Percentiles rank a stretch among this genome's conserved stretches.
Conservation (phyloP, 2,329 filamentous ascomycete genomes). For the Arthrobotrys conoides region DNA sequence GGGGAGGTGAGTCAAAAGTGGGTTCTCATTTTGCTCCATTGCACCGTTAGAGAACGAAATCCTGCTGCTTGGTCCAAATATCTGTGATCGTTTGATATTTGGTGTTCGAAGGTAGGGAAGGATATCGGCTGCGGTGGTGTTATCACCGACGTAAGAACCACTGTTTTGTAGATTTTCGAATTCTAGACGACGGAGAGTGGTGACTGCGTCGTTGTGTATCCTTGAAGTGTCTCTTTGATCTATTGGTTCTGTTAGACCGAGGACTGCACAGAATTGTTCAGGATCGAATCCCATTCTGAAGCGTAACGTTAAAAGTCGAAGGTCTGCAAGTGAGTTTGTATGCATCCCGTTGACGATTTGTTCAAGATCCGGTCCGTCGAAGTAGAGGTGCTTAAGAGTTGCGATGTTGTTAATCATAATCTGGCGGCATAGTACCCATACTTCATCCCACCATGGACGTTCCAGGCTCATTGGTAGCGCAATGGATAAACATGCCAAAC, state of each 20-base stretch:
- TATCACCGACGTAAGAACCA: background rate
- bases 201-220: background rate
- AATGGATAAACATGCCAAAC: conserved; percentile 46
- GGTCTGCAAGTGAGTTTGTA: background rate
- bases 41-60: background rate
- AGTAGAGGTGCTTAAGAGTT: conserved; percentile 39
- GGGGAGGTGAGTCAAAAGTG: conserved; percentile 5
- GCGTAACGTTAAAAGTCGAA: conserved; percentile 29
- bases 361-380: conserved; percentile 46
- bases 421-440: conserved; percentile 35
- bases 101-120: conserved; percentile 29
- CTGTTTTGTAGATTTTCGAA: conserved; percentile 3
- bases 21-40: background rate
- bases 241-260: background rate
- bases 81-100: conserved; percentile 21
- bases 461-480: conserved; percentile 32
- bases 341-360: conserved; percentile 22
- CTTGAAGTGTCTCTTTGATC: background rate
- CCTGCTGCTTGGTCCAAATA: background rate
- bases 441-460: conserved; percentile 39
- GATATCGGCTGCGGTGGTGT: background rate
- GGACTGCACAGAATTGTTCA: conserved; percentile 12
- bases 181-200: conserved; percentile 34
- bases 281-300: conserved; percentile 31
- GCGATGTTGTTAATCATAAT: conserved; percentile 10